Percentiles rank a stretch among this genome's conserved stretches.
phyloP scores from a whole-genome alignment of 441 rosid genomes.

The Euphorbia celastroides region DNA sequence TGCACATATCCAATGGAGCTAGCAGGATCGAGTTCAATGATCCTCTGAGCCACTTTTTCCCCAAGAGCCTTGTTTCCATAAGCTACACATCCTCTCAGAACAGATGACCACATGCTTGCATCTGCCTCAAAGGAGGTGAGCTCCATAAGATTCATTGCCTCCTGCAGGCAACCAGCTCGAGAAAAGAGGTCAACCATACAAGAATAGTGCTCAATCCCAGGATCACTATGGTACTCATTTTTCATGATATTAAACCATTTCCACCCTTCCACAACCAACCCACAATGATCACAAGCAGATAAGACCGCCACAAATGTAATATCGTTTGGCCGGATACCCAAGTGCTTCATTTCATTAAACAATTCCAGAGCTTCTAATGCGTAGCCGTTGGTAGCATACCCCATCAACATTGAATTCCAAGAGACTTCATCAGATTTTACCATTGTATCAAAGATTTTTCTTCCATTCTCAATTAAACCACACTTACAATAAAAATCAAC shows the following conservation, averaged over 20 bases:
- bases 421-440: slow-evolving; percentile 51
- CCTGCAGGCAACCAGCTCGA: slow-evolving; percentile 63
- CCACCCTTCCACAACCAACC: slow-evolving; percentile 66
- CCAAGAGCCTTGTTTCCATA: slow-evolving; percentile 58
- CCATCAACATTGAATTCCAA: slow-evolving; percentile 82
- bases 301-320: slow-evolving; percentile 57
- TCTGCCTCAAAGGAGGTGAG: slow-evolving; percentile 57
- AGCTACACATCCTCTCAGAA: slow-evolving; percentile 68
- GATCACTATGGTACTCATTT: slow-evolving; percentile 44
- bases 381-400: slow-evolving; percentile 72
- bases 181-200: slow-evolving; percentile 81
- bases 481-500: slow-evolving; percentile 86
- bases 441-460: slow-evolving; percentile 51
- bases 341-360: slow-evolving; percentile 59
- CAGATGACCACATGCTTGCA: slow-evolving; percentile 64
- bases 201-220: slow-evolving; percentile 65
- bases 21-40: slow-evolving; percentile 76
- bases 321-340: slow-evolving; percentile 40
- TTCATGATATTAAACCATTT: slow-evolving; percentile 59
- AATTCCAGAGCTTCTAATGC: slow-evolving; percentile 52
- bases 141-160: slow-evolving; percentile 51
- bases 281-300: slow-evolving; percentile 80
- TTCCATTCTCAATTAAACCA: slow-evolving; percentile 59
- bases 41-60: slow-evolving; percentile 50
- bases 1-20: slow-evolving; percentile 36